Percentiles rank a stretch among this genome's conserved stretches.
Evolutionary conservation across 257 asterid genomes (phyloP).

Genomic region (Haberlea rhodopensis): DNA sequence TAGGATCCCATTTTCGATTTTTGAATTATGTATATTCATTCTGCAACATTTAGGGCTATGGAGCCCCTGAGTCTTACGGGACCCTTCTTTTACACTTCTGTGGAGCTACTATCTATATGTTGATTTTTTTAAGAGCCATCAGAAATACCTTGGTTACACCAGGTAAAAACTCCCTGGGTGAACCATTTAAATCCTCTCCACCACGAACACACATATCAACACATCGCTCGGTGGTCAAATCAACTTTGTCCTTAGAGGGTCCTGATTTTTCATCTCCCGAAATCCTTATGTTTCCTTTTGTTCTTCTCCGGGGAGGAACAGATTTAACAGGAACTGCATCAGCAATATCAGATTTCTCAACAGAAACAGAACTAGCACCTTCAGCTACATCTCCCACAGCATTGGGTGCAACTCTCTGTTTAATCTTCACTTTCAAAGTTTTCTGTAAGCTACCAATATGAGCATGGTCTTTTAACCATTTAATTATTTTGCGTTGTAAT

Average conservation of each 20-base stretch:
- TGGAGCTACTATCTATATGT: no score
- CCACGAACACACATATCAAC: slow-evolving; percentile 31
- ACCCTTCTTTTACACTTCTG: no score
- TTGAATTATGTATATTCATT: no score
- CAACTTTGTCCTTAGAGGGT: slow-evolving; percentile 38
- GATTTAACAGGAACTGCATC: slow-evolving; percentile 68
- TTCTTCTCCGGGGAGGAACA: slow-evolving; percentile 75
- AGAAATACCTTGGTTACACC: slow-evolving; percentile 45
- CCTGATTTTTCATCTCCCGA: slow-evolving; percentile 42
- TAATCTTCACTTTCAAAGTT: slow-evolving; percentile 48
- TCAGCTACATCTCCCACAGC: slow-evolving; percentile 44
- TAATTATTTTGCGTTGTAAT: slow-evolving; percentile 53
- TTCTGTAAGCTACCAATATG: slow-evolving; percentile 50
- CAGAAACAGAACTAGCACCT: slow-evolving; percentile 42
- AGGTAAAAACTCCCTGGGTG: slow-evolving; percentile 32
- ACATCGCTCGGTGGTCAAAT: slow-evolving; percentile 31
- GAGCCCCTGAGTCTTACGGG: no score
- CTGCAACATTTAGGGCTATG: no score
- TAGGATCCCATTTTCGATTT: no score
- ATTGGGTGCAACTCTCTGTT: slow-evolving; percentile 35
- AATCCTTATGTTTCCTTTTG: slow-evolving; percentile 55
- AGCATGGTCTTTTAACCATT: slow-evolving; percentile 76
- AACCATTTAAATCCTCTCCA: slow-evolving; percentile 43
- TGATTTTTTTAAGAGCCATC: no score
- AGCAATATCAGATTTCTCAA: slow-evolving; percentile 47